Percentiles rank a stretch among this genome's conserved stretches.
phyloP scores from a whole-genome alignment of 495 filamentous ascomycete genomes.

The Neurospora pannonica region DNA sequence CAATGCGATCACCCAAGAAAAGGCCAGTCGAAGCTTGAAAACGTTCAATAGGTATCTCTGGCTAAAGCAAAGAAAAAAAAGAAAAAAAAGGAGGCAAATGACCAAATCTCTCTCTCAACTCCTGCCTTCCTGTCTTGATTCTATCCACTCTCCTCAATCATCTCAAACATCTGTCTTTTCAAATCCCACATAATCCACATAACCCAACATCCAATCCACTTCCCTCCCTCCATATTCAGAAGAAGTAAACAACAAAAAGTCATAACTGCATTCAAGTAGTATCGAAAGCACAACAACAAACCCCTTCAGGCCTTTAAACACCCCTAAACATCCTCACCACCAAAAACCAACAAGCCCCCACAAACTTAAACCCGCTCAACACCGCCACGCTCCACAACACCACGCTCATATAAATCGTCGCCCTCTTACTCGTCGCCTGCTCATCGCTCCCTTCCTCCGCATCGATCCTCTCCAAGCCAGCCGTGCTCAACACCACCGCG shows the following conservation, averaged over 20 bases:
- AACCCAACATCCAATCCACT: not conserved
- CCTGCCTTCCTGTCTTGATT: not conserved
- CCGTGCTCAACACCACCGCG: constrained; percentile 79
- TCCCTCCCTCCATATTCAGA: not conserved
- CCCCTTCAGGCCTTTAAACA: constrained; percentile 26
- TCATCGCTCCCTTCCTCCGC: constrained; percentile 25
- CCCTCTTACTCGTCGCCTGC: constrained; percentile 34
- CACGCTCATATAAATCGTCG: constrained; percentile 79
- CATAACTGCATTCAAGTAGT: not conserved
- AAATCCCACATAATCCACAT: not conserved
- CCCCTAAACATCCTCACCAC: constrained; percentile 79
- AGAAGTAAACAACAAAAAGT: not conserved
- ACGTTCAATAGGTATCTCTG: not conserved
- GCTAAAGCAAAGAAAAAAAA: not conserved
- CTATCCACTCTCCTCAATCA: not conserved
- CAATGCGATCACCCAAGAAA: too few species aligned
- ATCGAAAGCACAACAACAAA: not conserved
- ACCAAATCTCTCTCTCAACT: not conserved
- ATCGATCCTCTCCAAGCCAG: constrained; percentile 62
- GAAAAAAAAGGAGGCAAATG: not conserved
- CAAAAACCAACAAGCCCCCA: constrained; percentile 92
- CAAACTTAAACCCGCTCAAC: constrained; percentile 77
- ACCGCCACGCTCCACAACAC: constrained; percentile 90
- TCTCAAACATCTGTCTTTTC: not conserved
- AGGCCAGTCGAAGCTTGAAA: not conserved